Conservation (phyloP, 495 filamentous ascomycete genomes). For the Corynascus novoguineensis region DNA sequence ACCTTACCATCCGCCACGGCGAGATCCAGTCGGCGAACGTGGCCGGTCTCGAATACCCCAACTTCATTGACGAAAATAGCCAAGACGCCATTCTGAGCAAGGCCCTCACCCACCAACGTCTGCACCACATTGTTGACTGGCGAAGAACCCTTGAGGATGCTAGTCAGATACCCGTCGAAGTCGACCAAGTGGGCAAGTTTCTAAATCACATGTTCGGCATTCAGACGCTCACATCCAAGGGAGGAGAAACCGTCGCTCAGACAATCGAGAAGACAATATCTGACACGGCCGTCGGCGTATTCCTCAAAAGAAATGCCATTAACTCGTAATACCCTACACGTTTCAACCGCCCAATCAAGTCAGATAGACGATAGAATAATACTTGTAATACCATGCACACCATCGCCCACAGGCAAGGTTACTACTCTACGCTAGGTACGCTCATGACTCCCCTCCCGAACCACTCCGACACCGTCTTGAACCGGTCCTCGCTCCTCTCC, state of each 20-base stretch:
- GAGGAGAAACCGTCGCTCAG: background rate
- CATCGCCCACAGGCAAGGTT: too few species aligned
- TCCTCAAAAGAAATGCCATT: background rate
- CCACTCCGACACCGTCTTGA: slow-evolving; percentile 85
- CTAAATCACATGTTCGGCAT: slow-evolving; percentile 38
- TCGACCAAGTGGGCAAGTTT: slow-evolving; percentile 27
- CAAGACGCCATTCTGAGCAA: slow-evolving; percentile 17
- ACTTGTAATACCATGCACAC: background rate
- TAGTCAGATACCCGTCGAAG: slow-evolving; percentile 7
- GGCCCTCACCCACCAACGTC: slow-evolving; percentile 23
- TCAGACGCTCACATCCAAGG: background rate
- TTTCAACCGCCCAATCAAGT: background rate
- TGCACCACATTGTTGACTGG: slow-evolving; percentile 44
- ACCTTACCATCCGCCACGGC: slow-evolving; percentile 40
- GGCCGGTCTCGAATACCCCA: slow-evolving; percentile 14
- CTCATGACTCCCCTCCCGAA: slow-evolving; percentile 91
- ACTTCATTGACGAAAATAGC: slow-evolving; percentile 6
- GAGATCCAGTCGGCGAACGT: slow-evolving; percentile 31
- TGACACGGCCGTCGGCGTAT: background rate
- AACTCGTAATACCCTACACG: slow-evolving; percentile 12
- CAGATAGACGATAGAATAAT: background rate
- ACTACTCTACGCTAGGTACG: slow-evolving; percentile 33
- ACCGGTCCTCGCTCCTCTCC: slow-evolving; percentile 72
- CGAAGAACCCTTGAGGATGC: slow-evolving; percentile 2
- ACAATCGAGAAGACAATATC: background rate